These are phyloP conservation scores for Picochlorum sp. DNA, from an alignment of 139 green algal genomes.

Conservation along the genomic window DNA sequence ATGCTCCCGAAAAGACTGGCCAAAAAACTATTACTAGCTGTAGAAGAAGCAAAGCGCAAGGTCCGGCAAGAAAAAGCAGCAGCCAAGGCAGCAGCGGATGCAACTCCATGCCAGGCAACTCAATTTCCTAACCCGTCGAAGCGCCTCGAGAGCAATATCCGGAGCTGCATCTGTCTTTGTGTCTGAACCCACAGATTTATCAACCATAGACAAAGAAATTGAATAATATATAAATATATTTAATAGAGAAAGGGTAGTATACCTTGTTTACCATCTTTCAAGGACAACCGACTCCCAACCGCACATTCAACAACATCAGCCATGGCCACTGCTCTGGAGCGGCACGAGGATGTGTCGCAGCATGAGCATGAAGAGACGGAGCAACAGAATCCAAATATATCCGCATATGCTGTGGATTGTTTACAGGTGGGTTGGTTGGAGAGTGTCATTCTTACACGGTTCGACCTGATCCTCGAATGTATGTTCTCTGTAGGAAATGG, in stretches of 20 bases:
- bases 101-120: not conserved
- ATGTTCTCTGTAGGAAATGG: slow-evolving; percentile 55
- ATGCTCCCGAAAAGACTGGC: slow-evolving; percentile 10
- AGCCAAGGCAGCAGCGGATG: slow-evolving; percentile 9
- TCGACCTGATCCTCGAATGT: slow-evolving; percentile 29
- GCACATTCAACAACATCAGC: too few species aligned
- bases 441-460: not conserved
- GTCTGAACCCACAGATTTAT: too few species aligned
- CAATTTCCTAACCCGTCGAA: too few species aligned
- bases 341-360: slow-evolving; percentile 7
- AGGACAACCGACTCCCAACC: not conserved
- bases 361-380: slow-evolving; percentile 14
- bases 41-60: slow-evolving; percentile 2
- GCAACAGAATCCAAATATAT: not conserved
- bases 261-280: too few species aligned
- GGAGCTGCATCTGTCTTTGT: too few species aligned
- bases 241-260: too few species aligned
- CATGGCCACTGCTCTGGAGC: slow-evolving; percentile 4
- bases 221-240: too few species aligned
- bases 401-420: too few species aligned
- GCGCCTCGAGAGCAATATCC: too few species aligned
- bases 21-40: slow-evolving; percentile 7
- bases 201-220: too few species aligned
- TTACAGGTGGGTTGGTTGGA: too few species aligned
- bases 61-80: slow-evolving; percentile 4